phyloP scores from a whole-genome alignment of 2,329 filamentous ascomycete species.

The Endoconidiophora polonica region DNA sequence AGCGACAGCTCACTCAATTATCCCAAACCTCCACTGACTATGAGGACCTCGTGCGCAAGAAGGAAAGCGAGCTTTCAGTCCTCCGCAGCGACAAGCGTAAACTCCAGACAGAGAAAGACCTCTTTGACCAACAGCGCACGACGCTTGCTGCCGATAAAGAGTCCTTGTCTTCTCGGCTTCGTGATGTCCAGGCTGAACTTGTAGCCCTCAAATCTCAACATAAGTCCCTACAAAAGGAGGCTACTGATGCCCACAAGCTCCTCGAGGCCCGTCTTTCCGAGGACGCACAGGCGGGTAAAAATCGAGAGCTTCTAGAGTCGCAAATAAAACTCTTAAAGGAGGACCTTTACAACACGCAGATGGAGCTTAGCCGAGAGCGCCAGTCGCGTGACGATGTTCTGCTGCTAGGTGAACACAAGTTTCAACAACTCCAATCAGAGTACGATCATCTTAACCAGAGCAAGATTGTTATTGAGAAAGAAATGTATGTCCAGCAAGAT shows the following conservation, averaged over 20 bases:
- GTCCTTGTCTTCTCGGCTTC: constrained; percentile 56
- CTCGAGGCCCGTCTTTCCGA: constrained; percentile 80
- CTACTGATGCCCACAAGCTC: constrained; percentile 69
- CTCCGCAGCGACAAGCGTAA: constrained; percentile 73
- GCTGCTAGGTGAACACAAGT: constrained; percentile 78
- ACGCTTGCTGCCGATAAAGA: constrained; percentile 60
- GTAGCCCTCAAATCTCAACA: constrained; percentile 77
- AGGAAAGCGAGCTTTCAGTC: constrained; percentile 81
- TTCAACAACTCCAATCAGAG: constrained; percentile 64
- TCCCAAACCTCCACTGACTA: constrained; percentile 88
- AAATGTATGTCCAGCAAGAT: constrained; percentile 91
- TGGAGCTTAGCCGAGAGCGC: constrained; percentile 75
- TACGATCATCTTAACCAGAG: constrained; percentile 76
- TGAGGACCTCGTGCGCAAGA: constrained; percentile 80
- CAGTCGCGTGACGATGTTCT: constrained; percentile 91
- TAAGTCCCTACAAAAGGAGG: constrained; percentile 70
- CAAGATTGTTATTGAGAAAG: constrained; percentile 95
- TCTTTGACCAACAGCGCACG: constrained; percentile 63
- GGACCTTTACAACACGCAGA: constrained; percentile 69
- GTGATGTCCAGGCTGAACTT: constrained; percentile 73
- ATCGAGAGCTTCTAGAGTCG: constrained; percentile 64
- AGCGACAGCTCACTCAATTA: constrained; percentile 71
- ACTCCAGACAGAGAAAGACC: constrained; percentile 62
- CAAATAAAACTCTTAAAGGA: constrained; percentile 79
- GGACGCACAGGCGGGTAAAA: constrained; percentile 69